Evolutionary conservation across 2,329 filamentous ascomycete genomes (phyloP), one percentile per base, ranked within the genome.

Genomic region (Aspergillus versicolor): DNA sequence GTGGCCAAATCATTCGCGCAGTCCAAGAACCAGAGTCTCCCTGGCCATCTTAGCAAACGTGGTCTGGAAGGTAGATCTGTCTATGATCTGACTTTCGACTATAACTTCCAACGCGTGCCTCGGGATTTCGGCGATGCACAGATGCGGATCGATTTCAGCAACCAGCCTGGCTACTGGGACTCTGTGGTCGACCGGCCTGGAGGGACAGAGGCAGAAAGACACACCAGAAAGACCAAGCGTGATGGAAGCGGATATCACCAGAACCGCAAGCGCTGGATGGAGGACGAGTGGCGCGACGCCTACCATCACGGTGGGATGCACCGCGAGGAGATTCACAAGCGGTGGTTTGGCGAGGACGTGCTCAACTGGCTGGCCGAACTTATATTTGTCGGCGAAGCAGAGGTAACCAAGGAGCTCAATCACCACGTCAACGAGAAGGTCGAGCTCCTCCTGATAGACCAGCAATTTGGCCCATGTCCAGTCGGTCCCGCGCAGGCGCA

Each of bases 31-130:
- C 59, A 71, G 47, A 57, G 45, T 1, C 44, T 73, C 5, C 65
- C 67, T 2, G 53, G 37, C 5, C 65, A 67, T 48, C 61, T 72
- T 5, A 30, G 17, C 11, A 48, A 56, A 15, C 53, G 58, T 17
- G 56, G 43, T 6, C 56, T 56, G 6, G 30, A 8, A 0, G 42
- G 38, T 2, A 54, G 17, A 24, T 22, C 47, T 15, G 64, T 77
- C 1, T 76, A 71, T 42, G 69, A 77, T 43, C 56, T 79, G 6
- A 75, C 69, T 0, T 78, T 77, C 46, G 73, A 78, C 62, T 79
- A 77, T 55, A 68, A 77, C 58, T 77, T 75, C 52, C 40, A 22
- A 1, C 62, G 66, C 1, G 67, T 77, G 8, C 72, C 67, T 1
- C 65, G 71, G 6, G 70, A 73, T 52, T 54, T 63, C 3, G 66